phyloP scores from a whole-genome alignment of 2,329 filamentous ascomycete genomes.

The Fusarium tuaranense region DNA sequence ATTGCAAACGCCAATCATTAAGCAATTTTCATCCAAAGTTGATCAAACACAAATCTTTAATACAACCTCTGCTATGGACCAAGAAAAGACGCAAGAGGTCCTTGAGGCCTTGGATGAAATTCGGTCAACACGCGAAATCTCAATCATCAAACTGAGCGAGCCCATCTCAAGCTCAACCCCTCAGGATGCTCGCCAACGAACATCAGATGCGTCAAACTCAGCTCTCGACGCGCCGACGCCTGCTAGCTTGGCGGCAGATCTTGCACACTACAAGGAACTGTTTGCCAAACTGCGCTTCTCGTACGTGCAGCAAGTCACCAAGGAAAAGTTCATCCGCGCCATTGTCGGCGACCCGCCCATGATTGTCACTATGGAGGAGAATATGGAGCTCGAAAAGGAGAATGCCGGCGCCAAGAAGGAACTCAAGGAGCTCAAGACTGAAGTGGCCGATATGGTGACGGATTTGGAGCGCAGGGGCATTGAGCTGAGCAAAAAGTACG shows the following conservation, averaged over 20 bases:
- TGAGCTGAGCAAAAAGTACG: slow-evolving; percentile 67
- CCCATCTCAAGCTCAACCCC: slow-evolving; percentile 70
- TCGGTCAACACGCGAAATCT: slow-evolving; percentile 70
- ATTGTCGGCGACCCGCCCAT: slow-evolving; percentile 92
- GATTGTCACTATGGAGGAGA: slow-evolving; percentile 85
- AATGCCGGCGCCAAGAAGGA: slow-evolving; percentile 79
- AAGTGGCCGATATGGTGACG: slow-evolving; percentile 78
- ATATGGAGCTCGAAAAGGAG: slow-evolving; percentile 77
- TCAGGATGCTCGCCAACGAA: slow-evolving; percentile 61
- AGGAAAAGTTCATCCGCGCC: slow-evolving; percentile 95
- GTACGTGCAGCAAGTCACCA: slow-evolving; percentile 98
- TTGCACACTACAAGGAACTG: slow-evolving; percentile 92
- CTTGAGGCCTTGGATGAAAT: slow-evolving; percentile 65
- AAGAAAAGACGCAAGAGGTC: slow-evolving; percentile 53
- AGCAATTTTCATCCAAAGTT: background rate
- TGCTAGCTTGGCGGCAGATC: slow-evolving; percentile 82
- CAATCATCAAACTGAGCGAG: slow-evolving; percentile 82
- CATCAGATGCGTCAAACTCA: slow-evolving; percentile 78
- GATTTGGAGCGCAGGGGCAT: slow-evolving; percentile 76
- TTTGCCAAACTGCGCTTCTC: slow-evolving; percentile 97
- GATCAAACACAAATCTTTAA: background rate
- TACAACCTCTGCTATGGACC: slow-evolving; percentile 43
- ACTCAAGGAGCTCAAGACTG: slow-evolving; percentile 83
- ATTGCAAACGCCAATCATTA: background rate
- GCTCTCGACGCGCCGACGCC: slow-evolving; percentile 77